phyloP scores from a whole-genome alignment of 192 early-diverging fungal species.

The Backusella morwellensis region DNA sequence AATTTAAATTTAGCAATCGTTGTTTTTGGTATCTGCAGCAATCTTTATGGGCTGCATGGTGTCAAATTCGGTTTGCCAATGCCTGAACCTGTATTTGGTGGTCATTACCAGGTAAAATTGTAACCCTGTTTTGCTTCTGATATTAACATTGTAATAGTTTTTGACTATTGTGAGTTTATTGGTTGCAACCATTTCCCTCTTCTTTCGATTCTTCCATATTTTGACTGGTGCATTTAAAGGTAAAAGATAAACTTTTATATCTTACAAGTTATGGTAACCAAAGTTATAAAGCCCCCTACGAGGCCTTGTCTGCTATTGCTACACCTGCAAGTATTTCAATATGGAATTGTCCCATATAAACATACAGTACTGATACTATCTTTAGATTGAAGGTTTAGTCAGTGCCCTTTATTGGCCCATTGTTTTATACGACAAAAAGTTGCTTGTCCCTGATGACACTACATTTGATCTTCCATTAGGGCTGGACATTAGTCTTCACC shows the following conservation, averaged over 20 bases:
- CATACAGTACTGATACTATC: neutral
- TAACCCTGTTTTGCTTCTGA: neutral
- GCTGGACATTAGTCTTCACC: conserved; percentile 25
- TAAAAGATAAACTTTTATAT: neutral
- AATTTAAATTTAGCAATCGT: neutral
- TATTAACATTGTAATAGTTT: neutral
- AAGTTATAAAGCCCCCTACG: conserved; percentile 1
- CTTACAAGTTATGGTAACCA: neutral
- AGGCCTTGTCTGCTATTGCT: conserved; percentile 16
- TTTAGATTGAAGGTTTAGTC: conserved; percentile 33
- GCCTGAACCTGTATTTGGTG: conserved; percentile 15
- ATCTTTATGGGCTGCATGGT: conserved; percentile 1
- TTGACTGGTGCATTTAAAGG: conserved; percentile 21
- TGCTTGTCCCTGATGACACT: conserved; percentile 15
- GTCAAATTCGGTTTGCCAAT: neutral
- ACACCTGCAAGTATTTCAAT: conserved; percentile 22
- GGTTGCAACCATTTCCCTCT: conserved; percentile 8
- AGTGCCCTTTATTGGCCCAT: conserved; percentile 34
- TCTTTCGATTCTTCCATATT: conserved; percentile 22
- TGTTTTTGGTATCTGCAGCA: neutral
- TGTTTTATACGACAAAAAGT: conserved; percentile 15
- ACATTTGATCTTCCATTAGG: conserved; percentile 11
- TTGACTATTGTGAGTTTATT: conserved; percentile 31
- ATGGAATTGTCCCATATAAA: neutral
- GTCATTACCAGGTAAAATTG: conserved; percentile 20